Conservation (phyloP, 164 flowering plant genomes). For the Brasenia schreberi region DNA sequence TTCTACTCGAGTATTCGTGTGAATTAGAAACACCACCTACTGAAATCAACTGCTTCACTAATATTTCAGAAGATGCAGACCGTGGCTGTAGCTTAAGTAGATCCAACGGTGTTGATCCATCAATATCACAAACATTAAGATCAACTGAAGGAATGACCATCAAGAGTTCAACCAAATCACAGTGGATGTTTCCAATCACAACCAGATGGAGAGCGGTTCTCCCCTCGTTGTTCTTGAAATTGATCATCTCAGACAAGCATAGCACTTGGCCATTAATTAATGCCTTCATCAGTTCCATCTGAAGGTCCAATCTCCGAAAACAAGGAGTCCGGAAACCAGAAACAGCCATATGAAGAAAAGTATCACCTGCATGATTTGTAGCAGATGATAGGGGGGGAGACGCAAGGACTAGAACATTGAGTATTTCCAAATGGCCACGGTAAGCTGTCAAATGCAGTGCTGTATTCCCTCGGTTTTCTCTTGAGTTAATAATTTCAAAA, state of each 20-base stretch:
- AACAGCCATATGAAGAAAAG: conserved; percentile 82
- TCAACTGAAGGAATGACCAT: conserved; percentile 47
- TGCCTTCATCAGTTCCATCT: conserved; percentile 56
- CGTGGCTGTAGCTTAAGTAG: conserved; percentile 52
- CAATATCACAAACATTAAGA: conserved; percentile 44
- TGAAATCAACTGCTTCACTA: conserved; percentile 55
- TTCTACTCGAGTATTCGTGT: conserved; percentile 28
- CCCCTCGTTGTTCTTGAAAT: conserved; percentile 56
- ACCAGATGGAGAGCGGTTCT: conserved; percentile 87
- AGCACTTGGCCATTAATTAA: conserved; percentile 32
- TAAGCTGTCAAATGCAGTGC: conserved; percentile 76
- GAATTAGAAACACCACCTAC: conserved; percentile 64
- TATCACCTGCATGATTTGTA: conserved; percentile 57
- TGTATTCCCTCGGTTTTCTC: conserved; percentile 69
- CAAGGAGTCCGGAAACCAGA: conserved; percentile 73
- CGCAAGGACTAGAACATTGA: conserved; percentile 32
- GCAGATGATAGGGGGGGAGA: conserved; percentile 29
- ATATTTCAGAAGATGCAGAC: conserved; percentile 58
- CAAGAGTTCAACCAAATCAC: conserved; percentile 59
- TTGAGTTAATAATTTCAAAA: conserved; percentile 32
- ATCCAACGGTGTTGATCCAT: conserved; percentile 73
- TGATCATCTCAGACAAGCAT: conserved; percentile 37
- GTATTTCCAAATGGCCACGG: conserved; percentile 52
- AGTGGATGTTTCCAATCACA: conserved; percentile 47
- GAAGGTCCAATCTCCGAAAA: conserved; percentile 63